Percentiles rank a stretch among this genome's conserved stretches.
phyloP scores from a whole-genome alignment of 176 grass and related monocot species.

The Pontederia crassipes region DNA sequence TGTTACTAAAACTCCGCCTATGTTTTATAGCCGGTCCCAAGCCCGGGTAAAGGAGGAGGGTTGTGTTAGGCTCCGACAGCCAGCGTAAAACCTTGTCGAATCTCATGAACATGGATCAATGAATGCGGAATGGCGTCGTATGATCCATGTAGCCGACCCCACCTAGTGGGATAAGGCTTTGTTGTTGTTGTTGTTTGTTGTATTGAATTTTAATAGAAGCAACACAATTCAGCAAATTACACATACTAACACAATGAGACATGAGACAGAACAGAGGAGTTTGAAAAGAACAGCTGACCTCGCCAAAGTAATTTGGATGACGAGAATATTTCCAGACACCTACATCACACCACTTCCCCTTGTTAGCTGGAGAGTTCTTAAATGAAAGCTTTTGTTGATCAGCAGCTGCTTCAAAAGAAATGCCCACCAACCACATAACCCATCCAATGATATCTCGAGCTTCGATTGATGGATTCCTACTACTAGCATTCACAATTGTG shows the following conservation, averaged over 20 bases:
- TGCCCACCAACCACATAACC: conserved; percentile 77
- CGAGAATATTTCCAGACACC: conserved; percentile 88
- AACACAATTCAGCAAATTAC: too few species aligned
- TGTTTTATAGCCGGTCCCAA: too few species aligned
- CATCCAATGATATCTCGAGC: conserved; percentile 87
- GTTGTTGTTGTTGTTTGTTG: too few species aligned
- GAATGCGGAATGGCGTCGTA: too few species aligned
- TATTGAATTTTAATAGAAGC: too few species aligned
- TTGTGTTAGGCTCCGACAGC: too few species aligned
- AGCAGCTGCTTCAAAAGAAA: conserved; percentile 48
- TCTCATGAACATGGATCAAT: too few species aligned
- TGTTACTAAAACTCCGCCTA: too few species aligned
- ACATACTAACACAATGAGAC: not conserved
- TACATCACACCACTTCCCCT: conserved; percentile 67
- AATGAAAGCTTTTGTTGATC: conserved; percentile 90
- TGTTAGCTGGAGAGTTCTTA: conserved; percentile 71
- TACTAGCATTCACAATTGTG: conserved; percentile 78
- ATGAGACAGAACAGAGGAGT: not conserved
- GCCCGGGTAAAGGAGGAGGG: too few species aligned
- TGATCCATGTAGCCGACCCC: too few species aligned
- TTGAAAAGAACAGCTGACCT: conserved; percentile 33
- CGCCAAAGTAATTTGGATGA: conserved; percentile 97
- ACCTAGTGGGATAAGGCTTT: too few species aligned
- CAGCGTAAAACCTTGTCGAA: too few species aligned
- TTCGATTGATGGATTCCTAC: conserved; percentile 48